These are phyloP conservation scores for Aegilops longissima DNA, from an alignment of 176 grass and related monocot species.

Conservation along the genomic window DNA sequence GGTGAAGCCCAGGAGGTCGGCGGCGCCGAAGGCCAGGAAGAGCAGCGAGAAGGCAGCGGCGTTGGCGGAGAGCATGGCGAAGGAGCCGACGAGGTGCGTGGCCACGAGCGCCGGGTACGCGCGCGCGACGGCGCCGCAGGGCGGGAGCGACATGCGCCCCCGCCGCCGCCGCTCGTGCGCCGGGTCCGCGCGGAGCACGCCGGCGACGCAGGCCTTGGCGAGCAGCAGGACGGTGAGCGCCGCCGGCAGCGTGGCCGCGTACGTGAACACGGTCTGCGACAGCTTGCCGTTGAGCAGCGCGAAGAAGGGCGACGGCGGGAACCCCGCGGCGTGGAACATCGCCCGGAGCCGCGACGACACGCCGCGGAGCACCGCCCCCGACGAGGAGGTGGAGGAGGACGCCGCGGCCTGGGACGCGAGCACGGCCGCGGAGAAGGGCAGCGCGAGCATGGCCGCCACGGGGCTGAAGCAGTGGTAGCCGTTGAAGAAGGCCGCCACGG, in stretches of 20 bases:
- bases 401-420: constrained; percentile 49
- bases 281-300: constrained; percentile 74
- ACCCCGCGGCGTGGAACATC: constrained; percentile 71
- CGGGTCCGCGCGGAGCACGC: constrained; percentile 31
- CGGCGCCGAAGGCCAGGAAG: constrained; percentile 64
- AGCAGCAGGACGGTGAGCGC: constrained; percentile 66
- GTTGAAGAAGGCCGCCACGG: constrained; percentile 58
- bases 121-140: constrained; percentile 14
- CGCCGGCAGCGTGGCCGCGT: constrained; percentile 55
- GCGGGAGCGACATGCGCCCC: constrained; percentile 8
- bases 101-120: constrained; percentile 55
- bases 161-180: background rate
- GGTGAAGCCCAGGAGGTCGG: constrained; percentile 47
- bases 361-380: background rate
- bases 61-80: constrained; percentile 75
- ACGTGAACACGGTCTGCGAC: constrained; percentile 74
- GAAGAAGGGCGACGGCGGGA: constrained; percentile 72
- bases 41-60: constrained; percentile 77
- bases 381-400: background rate
- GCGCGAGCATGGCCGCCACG: constrained; percentile 61
- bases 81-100: constrained; percentile 61
- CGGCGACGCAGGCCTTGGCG: constrained; percentile 73
- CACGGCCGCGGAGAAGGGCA: constrained; percentile 57
- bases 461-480: constrained; percentile 75
- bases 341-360: constrained; percentile 50